Evolutionary conservation across 2,329 filamentous ascomycete species (phyloP).

Genomic region (Pseudocercospora cruenta): DNA sequence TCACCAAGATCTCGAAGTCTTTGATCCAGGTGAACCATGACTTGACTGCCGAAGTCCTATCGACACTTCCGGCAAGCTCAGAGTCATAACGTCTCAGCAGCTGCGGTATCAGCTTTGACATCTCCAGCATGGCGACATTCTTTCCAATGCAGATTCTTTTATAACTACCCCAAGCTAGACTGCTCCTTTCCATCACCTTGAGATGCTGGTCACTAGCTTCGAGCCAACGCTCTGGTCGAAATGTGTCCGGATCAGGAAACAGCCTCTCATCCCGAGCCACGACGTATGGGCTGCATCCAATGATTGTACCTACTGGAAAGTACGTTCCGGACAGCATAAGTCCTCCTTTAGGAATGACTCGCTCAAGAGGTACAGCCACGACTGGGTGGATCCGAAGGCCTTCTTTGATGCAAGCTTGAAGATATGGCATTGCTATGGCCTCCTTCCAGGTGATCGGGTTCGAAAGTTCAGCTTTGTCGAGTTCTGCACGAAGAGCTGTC

Average conservation of each 20-base stretch:
- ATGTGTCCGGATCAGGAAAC: conserved; percentile 44
- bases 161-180: not conserved
- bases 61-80: not conserved
- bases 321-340: conserved; percentile 33
- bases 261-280: conserved; percentile 32
- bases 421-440: conserved; percentile 44
- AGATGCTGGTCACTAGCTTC: conserved; percentile 23
- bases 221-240: conserved; percentile 57
- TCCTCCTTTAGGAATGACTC: conserved; percentile 25
- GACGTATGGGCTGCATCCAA: conserved; percentile 31
- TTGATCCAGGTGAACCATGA: not conserved
- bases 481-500: conserved; percentile 24
- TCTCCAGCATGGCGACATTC: conserved; percentile 11
- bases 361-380: conserved; percentile 22
- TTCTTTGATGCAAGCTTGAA: conserved; percentile 42
- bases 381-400: conserved; percentile 31
- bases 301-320: conserved; percentile 50
- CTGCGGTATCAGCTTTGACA: conserved; percentile 9
- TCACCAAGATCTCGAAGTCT: not conserved
- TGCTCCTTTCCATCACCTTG: not conserved
- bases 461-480: conserved; percentile 17
- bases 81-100: not conserved
- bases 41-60: not conserved
- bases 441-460: conserved; percentile 38
- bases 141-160: conserved; percentile 5